A percentile compares a stretch with the other conserved stretches of the same genome.
Conservation (phyloP, 306 rosid genomes). For the Alnus rubra region DNA sequence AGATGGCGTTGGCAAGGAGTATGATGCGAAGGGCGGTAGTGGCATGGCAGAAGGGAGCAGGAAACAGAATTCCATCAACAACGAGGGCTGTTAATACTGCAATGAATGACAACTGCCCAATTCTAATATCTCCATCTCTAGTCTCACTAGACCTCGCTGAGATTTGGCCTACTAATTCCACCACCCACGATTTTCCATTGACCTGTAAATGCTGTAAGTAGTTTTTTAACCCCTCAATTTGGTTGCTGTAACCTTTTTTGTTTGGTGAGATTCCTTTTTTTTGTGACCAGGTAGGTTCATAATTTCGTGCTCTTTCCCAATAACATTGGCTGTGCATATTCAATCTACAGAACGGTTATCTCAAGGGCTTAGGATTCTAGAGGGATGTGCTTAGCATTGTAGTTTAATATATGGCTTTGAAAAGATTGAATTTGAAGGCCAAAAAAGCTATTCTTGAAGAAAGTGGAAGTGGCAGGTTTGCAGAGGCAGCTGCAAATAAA, state of each 20-base stretch:
- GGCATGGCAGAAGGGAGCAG: conserved; percentile 38
- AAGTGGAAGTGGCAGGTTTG: not conserved
- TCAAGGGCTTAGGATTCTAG: not conserved
- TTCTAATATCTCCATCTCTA: conserved; percentile 73
- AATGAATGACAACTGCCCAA: conserved; percentile 31
- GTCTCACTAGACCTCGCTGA: conserved; percentile 74
- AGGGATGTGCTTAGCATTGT: not conserved
- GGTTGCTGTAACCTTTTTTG: not conserved
- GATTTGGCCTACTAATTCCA: conserved; percentile 53
- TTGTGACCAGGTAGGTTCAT: not conserved
- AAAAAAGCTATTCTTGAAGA: not conserved
- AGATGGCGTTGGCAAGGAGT: conserved; percentile 18
- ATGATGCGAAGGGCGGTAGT: conserved; percentile 42
- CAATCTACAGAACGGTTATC: too few relatives aligned
- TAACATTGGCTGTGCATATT: not conserved
- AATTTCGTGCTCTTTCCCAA: not conserved
- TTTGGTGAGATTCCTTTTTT: not conserved
- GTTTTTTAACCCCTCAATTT: conserved; percentile 1
- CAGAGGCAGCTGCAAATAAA: not conserved
- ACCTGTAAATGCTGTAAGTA: conserved; percentile 42
- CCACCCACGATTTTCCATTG: conserved; percentile 31
- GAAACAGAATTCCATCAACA: conserved; percentile 35
- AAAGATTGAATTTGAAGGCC: not conserved
- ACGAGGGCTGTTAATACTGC: conserved; percentile 41
- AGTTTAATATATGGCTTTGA: not conserved